Conservation (phyloP, 805 yeast genomes). For the Candida ortonii region DNA sequence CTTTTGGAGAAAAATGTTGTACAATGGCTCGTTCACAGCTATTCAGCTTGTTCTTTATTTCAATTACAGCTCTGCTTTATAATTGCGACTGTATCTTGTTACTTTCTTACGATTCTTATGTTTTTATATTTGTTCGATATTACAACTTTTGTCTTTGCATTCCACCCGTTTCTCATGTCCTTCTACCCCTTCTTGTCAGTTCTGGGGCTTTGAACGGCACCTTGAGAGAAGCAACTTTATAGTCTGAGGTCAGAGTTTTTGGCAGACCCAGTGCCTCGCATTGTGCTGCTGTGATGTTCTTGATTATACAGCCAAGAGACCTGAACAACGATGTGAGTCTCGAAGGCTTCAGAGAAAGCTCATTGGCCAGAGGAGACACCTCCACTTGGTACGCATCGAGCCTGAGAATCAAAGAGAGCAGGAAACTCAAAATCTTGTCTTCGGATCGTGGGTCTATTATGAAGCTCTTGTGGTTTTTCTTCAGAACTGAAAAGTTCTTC, state of each 20-base stretch:
- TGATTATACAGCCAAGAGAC: slow-evolving; percentile 78
- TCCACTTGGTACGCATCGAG: slow-evolving; percentile 74
- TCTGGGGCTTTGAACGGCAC: slow-evolving; percentile 92
- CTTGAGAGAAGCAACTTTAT: slow-evolving; percentile 77
- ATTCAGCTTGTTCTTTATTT: no score
- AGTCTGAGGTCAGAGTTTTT: slow-evolving; percentile 47
- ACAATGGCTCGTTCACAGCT: no score
- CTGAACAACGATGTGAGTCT: slow-evolving; percentile 65
- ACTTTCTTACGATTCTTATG: no score
- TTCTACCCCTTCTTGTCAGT: slow-evolving; percentile 54
- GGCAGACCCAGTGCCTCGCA: slow-evolving; percentile 72
- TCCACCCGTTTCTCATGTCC: slow-evolving; percentile 9
- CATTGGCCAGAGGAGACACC: slow-evolving; percentile 78
- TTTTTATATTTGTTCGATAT: no score
- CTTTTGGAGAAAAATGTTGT: no score
- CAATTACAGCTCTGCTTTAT: no score
- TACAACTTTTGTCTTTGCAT: no score
- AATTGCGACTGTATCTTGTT: no score
- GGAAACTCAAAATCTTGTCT: slow-evolving; percentile 79
- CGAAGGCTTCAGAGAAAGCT: slow-evolving; percentile 76
- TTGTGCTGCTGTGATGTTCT: slow-evolving; percentile 67
- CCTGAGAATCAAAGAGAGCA: slow-evolving; percentile 70
- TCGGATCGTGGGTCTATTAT: slow-evolving; percentile 84
- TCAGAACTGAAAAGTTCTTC: slow-evolving; percentile 65
- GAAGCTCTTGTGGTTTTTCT: slow-evolving; percentile 72